Percentiles rank a stretch among this genome's conserved stretches.
Conservation (phyloP, 805 yeast genomes). For the Ogataea paraovalis region DNA sequence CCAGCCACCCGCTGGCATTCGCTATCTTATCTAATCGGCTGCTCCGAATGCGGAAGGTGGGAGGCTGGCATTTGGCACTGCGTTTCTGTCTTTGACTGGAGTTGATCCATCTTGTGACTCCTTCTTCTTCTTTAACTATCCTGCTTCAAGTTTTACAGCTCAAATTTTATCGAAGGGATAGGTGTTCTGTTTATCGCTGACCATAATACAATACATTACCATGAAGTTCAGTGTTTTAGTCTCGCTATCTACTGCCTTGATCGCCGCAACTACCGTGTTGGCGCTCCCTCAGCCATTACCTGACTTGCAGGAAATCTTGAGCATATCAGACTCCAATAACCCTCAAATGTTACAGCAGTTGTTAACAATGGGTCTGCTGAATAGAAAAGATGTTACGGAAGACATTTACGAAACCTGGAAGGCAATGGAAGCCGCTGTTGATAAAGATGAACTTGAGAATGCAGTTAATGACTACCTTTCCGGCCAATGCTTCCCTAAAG, state of each 20-base stretch:
- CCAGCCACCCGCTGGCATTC: no score
- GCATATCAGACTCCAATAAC: neutral
- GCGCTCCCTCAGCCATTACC: conserved; percentile 1
- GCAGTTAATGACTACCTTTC: conserved; percentile 7
- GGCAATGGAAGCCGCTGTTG: conserved; percentile 8
- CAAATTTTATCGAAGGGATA: no score
- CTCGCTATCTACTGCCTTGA: neutral
- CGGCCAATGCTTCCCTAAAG: conserved; percentile 5
- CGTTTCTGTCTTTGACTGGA: neutral
- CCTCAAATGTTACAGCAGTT: conserved; percentile 5
- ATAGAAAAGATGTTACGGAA: conserved; percentile 2
- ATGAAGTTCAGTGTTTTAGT: conserved; percentile 1
- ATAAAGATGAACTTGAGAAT: conserved; percentile 3
- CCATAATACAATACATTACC: neutral
- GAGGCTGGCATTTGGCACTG: neutral
- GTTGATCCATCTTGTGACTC: no score
- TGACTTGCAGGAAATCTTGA: conserved; percentile 1
- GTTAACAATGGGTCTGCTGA: conserved; percentile 2
- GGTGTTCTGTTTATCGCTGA: neutral
- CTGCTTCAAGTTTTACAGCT: no score
- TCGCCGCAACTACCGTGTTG: neutral
- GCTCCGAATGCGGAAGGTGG: neutral
- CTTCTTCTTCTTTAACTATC: no score
- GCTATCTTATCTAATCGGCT: neutral
- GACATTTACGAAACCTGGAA: conserved; percentile 14